Evolutionary conservation across 2,329 filamentous ascomycete species (phyloP), one percentile per base, ranked within the genome.

Genomic region (Thermomyces lanuginosus): DNA sequence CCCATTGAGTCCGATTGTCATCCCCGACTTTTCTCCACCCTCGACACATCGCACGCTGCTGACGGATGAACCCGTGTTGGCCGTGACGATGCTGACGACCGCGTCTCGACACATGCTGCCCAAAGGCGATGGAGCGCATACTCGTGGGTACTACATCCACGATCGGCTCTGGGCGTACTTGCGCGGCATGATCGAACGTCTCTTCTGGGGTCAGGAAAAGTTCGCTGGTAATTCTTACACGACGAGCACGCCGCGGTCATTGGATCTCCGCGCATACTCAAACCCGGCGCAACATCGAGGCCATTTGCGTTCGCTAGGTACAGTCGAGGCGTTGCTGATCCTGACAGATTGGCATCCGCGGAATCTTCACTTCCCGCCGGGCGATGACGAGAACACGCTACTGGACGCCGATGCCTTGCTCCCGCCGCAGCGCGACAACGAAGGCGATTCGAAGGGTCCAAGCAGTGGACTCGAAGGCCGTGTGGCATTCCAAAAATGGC

Each of bases 321-420:
- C 86, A 1, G 82, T 98, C 14, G 89, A 98, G 55, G 91, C 83
- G 17, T 58, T 98, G 16, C 73, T 98, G 63, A 76, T 98, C 14
- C 61, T 98, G 22, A 95, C 86, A 1, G 89, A 98, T 46, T 98
- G 89, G 86, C 86, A 95, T 49, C 89, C 89, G 4, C 72, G 86
- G 4, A 84, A 84, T 9, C 64, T 98, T 33, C 86, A 95, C 49
- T 98, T 95, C 44, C 89, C 89, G 3, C 71, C 72, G 1, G 68
- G 69, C 23, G 69, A 74, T 31, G 70, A 73, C 35, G 72, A 74
- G 33, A 69, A 72, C 28, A 66, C 72, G 17, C 59, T 75, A 21
- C 56, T 76, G 35, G 57, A 68, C 3, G 76, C 80, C 1, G 75
- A 80, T 10, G 78, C 89, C 25, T 76, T 80, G 48, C 56, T 77